Evolutionary conservation across 1,284 basidiomycete genomes (phyloP), one percentile per base, ranked within the genome.

Genomic region (Sphagnurus paluster): DNA sequence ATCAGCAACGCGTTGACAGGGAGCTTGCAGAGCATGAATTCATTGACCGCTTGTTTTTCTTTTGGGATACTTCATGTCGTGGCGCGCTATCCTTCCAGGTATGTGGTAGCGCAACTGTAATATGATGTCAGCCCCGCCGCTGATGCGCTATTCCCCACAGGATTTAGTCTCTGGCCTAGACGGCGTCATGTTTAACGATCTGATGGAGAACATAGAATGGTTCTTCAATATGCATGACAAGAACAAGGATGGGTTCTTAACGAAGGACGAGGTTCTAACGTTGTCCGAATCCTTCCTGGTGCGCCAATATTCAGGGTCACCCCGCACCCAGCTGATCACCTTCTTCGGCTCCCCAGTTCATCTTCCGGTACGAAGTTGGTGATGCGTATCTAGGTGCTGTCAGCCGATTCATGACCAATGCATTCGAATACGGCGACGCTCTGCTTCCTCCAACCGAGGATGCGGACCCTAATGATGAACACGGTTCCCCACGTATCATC

Each of bases 181-280:
- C 59, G 85, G 86, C 10, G 89, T 98, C 46, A 92, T 98, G 83
- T 91, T 93, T 67, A 95, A 93, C 53, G 97, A 97, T 63, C 74
- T 99, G 51, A 97, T 98, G 93, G 91, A 94, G 51, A 96, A 92
- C 59, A 98, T 98, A 58, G 91, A 97, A 65, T 98, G 96, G 94
- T 96, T 99, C 71, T 98, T 99, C 70, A 89, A 90, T 55, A 67
- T 99, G 41, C 93, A 98, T 57, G 94, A 98, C 71, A 95, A 95
- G 68, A 89, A 98, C 65, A 93, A 92, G 55, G 94, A 98, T 60
- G 93, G 93, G 0, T 94, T 77, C 62, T 71, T 99, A 52, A 96
- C 94, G 2, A 98, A 96, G 67, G 95, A 98, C 60, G 96, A 99
- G 65, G 91, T 98, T 23, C 71, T 99, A 55, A 97, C 93, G 1